Conservation (phyloP, 2,329 filamentous ascomycete genomes). For the Aspergillus bombycis region DNA sequence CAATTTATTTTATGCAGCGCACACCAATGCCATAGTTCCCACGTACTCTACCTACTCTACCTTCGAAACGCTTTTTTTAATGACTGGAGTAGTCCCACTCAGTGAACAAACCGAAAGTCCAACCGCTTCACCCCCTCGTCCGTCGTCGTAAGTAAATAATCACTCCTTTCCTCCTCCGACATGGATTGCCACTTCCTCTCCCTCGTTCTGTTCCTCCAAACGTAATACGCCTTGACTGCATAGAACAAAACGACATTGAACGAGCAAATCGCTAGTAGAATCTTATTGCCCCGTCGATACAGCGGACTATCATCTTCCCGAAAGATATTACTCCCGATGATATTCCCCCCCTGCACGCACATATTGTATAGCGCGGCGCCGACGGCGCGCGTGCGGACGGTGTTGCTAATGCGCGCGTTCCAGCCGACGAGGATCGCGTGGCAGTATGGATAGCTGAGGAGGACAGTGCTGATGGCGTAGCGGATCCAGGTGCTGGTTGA, state of each 20-base stretch:
- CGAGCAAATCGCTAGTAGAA: constrained; percentile 53
- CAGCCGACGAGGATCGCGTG: constrained; percentile 64
- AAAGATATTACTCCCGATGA: constrained; percentile 52
- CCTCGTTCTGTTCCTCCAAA: constrained; percentile 41
- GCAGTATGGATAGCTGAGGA: constrained; percentile 60
- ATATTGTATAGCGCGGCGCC: constrained; percentile 64
- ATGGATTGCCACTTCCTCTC: constrained; percentile 37
- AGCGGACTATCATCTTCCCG: constrained; percentile 55
- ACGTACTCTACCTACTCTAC: too few relatives aligned
- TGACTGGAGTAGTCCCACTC: too few relatives aligned
- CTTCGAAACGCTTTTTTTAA: too few relatives aligned
- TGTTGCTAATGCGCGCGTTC: constrained; percentile 65
- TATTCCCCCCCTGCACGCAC: constrained; percentile 35
- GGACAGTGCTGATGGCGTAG: constrained; percentile 53
- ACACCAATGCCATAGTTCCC: not conserved
- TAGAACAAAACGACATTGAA: constrained; percentile 53
- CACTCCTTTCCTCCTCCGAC: constrained; percentile 22
- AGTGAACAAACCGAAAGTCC: constrained; percentile 25
- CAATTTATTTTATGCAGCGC: too few relatives aligned
- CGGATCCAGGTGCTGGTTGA: constrained; percentile 52
- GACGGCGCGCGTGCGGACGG: constrained; percentile 64
- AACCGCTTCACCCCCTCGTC: constrained; percentile 49
- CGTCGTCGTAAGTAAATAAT: constrained; percentile 51
- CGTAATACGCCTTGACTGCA: constrained; percentile 34
- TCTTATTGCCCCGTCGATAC: constrained; percentile 57